These are phyloP conservation scores for Exophiala sp. DNA, from an alignment of 2,329 filamentous ascomycete species.

Conservation along the genomic window DNA sequence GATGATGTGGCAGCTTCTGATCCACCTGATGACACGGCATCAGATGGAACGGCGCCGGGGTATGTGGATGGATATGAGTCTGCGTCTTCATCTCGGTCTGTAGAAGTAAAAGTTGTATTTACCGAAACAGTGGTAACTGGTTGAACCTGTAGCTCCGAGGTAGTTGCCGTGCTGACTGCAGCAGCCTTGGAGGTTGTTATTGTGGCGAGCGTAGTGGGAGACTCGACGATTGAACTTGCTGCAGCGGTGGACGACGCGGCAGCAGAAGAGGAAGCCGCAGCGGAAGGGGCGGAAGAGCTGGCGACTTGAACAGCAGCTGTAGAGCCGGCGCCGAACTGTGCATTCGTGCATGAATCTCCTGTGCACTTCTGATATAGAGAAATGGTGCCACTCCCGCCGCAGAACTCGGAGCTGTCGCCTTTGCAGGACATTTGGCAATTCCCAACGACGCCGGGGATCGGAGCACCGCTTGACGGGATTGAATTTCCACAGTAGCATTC, in stretches of 20 bases:
- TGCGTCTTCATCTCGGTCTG: not conserved
- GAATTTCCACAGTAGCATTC: conserved; percentile 30
- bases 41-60: conserved; percentile 8
- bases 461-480: conserved; percentile 24
- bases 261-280: conserved; percentile 1
- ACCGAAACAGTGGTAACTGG: conserved; percentile 14
- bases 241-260: not conserved
- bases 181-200: conserved; percentile 11
- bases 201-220: conserved; percentile 15
- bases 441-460: conserved; percentile 29
- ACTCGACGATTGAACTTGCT: not conserved
- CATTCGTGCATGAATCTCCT: conserved; percentile 23
- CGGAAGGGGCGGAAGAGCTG: conserved; percentile 6
- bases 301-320: conserved; percentile 1
- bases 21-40: conserved; percentile 1
- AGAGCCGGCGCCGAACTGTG: conserved; percentile 10
- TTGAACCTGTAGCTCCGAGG: not conserved
- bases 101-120: conserved; percentile 13
- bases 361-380: conserved; percentile 31
- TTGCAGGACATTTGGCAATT: conserved; percentile 29
- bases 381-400: conserved; percentile 27
- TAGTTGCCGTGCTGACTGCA: not conserved
- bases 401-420: conserved; percentile 29
- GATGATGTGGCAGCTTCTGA: conserved; percentile 7
- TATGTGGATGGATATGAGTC: not conserved